Conservation (phyloP, 1,284 basidiomycete genomes). For the Pseudozyma sp. region DNA sequence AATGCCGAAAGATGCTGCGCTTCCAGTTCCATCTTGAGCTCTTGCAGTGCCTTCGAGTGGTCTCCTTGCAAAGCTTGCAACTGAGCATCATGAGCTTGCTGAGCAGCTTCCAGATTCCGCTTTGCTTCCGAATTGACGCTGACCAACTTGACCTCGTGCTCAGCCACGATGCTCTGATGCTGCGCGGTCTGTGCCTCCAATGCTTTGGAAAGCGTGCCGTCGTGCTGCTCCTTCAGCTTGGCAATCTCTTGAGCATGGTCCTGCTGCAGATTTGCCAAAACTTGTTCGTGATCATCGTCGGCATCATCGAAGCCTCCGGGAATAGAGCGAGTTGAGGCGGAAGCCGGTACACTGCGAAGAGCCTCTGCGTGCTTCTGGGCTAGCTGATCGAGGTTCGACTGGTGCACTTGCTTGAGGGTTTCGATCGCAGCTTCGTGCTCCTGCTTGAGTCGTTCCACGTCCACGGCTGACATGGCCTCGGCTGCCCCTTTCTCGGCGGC, state of each 20-base stretch:
- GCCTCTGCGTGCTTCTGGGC: conserved; percentile 38
- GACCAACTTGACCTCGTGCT: conserved; percentile 22
- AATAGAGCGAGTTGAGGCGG: conserved; percentile 4
- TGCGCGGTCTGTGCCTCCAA: conserved; percentile 38
- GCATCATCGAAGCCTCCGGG: conserved; percentile 16
- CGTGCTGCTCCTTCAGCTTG: conserved; percentile 34
- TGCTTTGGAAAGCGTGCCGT: conserved; percentile 16
- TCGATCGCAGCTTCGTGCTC: conserved; percentile 25
- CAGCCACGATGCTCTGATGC: conserved; percentile 21
- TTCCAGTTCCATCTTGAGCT: conserved; percentile 39
- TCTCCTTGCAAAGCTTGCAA: conserved; percentile 15
- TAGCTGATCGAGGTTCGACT: conserved; percentile 16
- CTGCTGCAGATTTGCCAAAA: conserved; percentile 20
- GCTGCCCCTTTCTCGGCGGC: conserved; percentile 30
- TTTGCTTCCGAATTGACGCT: conserved; percentile 21
- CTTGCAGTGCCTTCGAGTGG: conserved; percentile 22
- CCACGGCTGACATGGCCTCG: not conserved
- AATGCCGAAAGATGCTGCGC: conserved; percentile 39
- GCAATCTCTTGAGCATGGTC: conserved; percentile 29
- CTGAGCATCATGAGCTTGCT: conserved; percentile 14
- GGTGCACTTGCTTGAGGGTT: conserved; percentile 37
- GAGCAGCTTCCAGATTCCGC: not conserved
- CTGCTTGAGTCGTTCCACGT: conserved; percentile 25
- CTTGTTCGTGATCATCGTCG: conserved; percentile 15
- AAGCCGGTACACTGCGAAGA: conserved; percentile 20